Conservation (phyloP, 257 asterid species). For the Fraxinus cuspidata region DNA sequence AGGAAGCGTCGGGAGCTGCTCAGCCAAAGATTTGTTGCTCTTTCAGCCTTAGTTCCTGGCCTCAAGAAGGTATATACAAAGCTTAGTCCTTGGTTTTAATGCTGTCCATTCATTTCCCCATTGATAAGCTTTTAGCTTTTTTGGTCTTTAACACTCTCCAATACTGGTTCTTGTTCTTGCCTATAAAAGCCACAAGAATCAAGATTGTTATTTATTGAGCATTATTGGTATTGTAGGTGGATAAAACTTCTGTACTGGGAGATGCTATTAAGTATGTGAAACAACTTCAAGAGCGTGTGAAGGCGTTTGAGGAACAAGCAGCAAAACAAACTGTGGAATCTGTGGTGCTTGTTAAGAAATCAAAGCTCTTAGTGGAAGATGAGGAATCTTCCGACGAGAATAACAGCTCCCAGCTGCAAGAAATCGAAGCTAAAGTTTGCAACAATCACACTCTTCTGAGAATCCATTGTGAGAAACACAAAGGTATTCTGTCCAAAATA, state of each 20-base stretch:
- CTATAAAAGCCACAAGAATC: background rate
- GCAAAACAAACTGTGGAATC: slow-evolving; percentile 21
- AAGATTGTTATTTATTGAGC: background rate
- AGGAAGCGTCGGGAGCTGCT: slow-evolving; percentile 46
- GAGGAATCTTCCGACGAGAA: slow-evolving; percentile 31
- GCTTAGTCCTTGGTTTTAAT: background rate
- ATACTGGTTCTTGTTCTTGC: background rate
- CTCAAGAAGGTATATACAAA: slow-evolving; percentile 40
- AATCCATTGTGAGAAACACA: slow-evolving; percentile 27
- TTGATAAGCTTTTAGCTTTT: background rate
- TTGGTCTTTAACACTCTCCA: background rate
- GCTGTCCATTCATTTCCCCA: background rate
- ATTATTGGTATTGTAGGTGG: slow-evolving; percentile 28
- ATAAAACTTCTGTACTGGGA: slow-evolving; percentile 43
- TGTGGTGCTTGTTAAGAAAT: slow-evolving; percentile 30
- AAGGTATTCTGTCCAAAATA: slow-evolving; percentile 18
- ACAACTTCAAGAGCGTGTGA: slow-evolving; percentile 39
- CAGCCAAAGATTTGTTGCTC: slow-evolving; percentile 38
- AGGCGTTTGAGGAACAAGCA: slow-evolving; percentile 35
- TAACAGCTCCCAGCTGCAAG: slow-evolving; percentile 22
- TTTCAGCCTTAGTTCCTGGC: slow-evolving; percentile 47
- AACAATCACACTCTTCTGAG: slow-evolving; percentile 26
- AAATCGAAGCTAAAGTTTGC: slow-evolving; percentile 33
- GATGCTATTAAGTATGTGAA: slow-evolving; percentile 39
- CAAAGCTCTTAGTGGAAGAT: slow-evolving; percentile 24